A percentile compares a stretch with the other conserved stretches of the same genome.
Evolutionary conservation across 225 moss, liverwort and hornwort genomes (phyloP).

Genomic region (Marchantia paleacea): DNA sequence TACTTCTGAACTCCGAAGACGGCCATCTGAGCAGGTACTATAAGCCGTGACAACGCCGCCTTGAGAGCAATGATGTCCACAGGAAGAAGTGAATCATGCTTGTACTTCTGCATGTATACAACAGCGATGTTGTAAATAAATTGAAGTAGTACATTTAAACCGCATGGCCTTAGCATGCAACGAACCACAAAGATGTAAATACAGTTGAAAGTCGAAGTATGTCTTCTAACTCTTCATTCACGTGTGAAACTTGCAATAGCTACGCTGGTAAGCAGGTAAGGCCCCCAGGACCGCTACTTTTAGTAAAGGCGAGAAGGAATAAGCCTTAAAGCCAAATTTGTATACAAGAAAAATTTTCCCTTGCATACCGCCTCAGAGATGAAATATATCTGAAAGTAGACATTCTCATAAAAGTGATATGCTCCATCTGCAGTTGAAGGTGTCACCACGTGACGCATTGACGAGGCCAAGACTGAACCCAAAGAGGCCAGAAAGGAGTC

Average conservation of each 20-base stretch:
- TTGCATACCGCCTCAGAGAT: conserved; percentile 74
- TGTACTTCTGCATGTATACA: conserved; percentile 51
- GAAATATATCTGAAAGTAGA: conserved; percentile 79
- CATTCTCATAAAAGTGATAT: conserved; percentile 86
- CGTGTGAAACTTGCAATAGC: neutral
- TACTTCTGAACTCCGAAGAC: conserved; percentile 60
- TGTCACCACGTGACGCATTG: conserved; percentile 95
- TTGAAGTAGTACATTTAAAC: neutral
- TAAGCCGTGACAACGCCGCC: conserved; percentile 52
- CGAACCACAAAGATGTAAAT: no score
- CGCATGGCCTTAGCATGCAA: no score
- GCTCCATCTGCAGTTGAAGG: conserved; percentile 96
- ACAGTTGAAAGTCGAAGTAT: no score
- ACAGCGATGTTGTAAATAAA: neutral
- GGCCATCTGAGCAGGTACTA: conserved; percentile 65
- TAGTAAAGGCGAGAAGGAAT: neutral
- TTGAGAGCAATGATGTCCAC: conserved; percentile 55
- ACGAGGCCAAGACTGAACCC: conserved; percentile 72
- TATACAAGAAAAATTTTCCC: neutral
- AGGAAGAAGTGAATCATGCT: conserved; percentile 65
- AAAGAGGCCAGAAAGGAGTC: conserved; percentile 92
- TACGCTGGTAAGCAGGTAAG: neutral
- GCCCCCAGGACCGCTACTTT: neutral
- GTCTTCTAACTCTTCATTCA: neutral
- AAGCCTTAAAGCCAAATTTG: neutral